These are phyloP conservation scores for Gigaspora rosea DNA, from an alignment of 192 early-diverging fungal species.

Conservation along the genomic window DNA sequence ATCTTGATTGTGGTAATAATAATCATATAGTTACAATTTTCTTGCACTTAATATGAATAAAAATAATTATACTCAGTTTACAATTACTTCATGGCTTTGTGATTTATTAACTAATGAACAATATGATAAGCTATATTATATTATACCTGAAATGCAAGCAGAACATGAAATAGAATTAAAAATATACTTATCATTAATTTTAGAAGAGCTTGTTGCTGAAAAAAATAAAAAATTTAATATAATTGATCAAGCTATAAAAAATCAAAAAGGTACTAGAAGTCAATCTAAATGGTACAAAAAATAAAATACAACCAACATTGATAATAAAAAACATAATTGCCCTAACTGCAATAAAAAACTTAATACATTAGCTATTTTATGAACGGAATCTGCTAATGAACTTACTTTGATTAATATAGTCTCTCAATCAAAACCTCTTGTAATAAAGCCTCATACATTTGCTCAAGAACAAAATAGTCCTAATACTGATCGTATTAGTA, in stretches of 20 bases:
- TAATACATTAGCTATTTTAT: not conserved
- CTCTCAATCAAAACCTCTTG: not conserved
- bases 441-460: not conserved
- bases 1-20: conserved; percentile 8
- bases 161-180: not conserved
- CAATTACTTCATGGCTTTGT: not conserved
- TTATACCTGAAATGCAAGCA: conserved; percentile 22
- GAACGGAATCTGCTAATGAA: not conserved
- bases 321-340: not conserved
- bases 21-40: conserved; percentile 17
- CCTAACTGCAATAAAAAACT: not conserved
- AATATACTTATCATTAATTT: not conserved
- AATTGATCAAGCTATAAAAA: not conserved
- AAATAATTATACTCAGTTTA: not conserved
- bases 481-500: not conserved
- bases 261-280: not conserved
- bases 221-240: not conserved
- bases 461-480: not conserved
- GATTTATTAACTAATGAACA: not conserved
- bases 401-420: not conserved
- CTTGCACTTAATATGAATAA: not conserved
- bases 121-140: not conserved
- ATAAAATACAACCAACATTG: not conserved
- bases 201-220: not conserved
- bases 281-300: not conserved